Evolutionary conservation across 305 asterid species (phyloP).

Genomic region (Rubia tinctorum): DNA sequence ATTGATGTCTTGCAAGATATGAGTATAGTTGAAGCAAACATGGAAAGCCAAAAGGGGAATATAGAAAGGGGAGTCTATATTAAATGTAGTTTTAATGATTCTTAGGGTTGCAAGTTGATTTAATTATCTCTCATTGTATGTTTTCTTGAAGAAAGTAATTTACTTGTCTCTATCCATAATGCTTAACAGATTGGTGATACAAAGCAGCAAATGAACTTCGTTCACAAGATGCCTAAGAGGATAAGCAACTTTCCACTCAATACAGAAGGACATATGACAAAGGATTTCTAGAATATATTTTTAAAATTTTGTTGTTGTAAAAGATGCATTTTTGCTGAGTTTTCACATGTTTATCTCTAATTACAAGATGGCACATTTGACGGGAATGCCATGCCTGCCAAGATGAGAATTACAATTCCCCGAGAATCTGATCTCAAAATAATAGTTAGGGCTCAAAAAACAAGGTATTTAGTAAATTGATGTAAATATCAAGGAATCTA

Average conservation of each 20-base stretch:
- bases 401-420: constrained; percentile 72
- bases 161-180: constrained; percentile 20
- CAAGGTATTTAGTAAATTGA: constrained; percentile 39
- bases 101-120: neutral
- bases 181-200: constrained; percentile 60
- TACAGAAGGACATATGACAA: neutral
- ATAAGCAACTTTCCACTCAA: constrained; percentile 30
- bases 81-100: neutral
- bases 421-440: constrained; percentile 82
- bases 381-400: constrained; percentile 32
- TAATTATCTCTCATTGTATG: neutral
- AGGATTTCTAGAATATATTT: neutral
- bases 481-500: neutral
- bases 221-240: constrained; percentile 81
- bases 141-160: neutral
- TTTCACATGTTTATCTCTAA: neutral
- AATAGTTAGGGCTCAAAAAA: constrained; percentile 68
- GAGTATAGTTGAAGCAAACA: too few relatives aligned
- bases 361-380: constrained; percentile 53
- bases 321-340: constrained; percentile 4
- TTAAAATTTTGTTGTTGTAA: neutral
- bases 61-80: too few relatives aligned
- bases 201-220: constrained; percentile 56
- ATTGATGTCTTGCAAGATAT: too few relatives aligned
- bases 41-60: too few relatives aligned